Evolutionary conservation across 2,329 filamentous ascomycete species (phyloP).

Genomic region (Chaetomium olivaceum): DNA sequence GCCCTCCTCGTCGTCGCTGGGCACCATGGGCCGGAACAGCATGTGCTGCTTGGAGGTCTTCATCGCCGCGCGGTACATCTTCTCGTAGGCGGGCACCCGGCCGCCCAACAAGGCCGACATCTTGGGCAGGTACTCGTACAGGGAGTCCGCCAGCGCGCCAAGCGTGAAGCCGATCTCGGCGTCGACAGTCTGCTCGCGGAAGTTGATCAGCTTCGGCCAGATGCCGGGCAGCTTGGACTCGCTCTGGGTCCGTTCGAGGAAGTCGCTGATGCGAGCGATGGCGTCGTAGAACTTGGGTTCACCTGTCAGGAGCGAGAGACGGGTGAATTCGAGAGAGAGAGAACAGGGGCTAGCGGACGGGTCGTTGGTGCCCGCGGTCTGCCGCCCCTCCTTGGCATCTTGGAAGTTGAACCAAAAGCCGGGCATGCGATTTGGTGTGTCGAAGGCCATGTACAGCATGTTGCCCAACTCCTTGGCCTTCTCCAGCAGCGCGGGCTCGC

Average conservation of each 20-base stretch:
- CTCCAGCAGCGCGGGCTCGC: slow-evolving; percentile 43
- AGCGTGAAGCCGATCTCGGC: slow-evolving; percentile 49
- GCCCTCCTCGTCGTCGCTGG: slow-evolving; percentile 57
- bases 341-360: slow-evolving; percentile 53
- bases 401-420: slow-evolving; percentile 58
- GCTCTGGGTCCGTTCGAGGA: slow-evolving; percentile 68
- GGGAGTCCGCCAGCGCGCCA: slow-evolving; percentile 55
- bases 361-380: slow-evolving; percentile 40
- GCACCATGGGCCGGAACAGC: slow-evolving; percentile 69
- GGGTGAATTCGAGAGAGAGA: slow-evolving; percentile 69
- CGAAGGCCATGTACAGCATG: slow-evolving; percentile 50
- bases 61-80: slow-evolving; percentile 63
- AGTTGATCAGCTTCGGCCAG: slow-evolving; percentile 69
- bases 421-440: slow-evolving; percentile 52
- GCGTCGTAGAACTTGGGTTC: slow-evolving; percentile 74
- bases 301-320: slow-evolving; percentile 68
- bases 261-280: slow-evolving; percentile 69
- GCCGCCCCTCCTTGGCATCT: slow-evolving; percentile 40
- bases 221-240: slow-evolving; percentile 71
- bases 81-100: slow-evolving; percentile 58
- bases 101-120: slow-evolving; percentile 68
- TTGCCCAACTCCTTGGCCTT: slow-evolving; percentile 51
- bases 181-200: slow-evolving; percentile 49
- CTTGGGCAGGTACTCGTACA: slow-evolving; percentile 63
- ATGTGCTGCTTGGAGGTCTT: slow-evolving; percentile 61